phyloP scores from a whole-genome alignment of 768 basidiomycete genomes.

The Daedaleopsis sinensis region DNA sequence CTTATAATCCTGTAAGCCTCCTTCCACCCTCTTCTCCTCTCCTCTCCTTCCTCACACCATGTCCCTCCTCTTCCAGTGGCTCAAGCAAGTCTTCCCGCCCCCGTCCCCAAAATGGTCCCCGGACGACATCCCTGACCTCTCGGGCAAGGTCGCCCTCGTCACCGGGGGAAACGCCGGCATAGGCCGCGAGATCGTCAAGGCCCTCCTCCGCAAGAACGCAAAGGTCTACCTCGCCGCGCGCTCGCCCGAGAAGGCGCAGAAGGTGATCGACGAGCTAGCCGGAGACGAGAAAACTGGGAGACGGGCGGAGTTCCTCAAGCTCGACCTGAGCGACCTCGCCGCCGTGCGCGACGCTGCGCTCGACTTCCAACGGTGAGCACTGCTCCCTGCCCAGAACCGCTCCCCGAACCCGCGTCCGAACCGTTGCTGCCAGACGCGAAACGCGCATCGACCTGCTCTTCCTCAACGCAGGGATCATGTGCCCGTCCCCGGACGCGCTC shows the following conservation, averaged over 20 bases:
- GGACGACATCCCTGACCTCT: constrained; percentile 51
- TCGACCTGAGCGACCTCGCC: constrained; percentile 43
- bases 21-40: too few species aligned
- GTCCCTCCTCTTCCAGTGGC: background rate
- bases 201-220: constrained; percentile 56
- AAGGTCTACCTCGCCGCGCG: constrained; percentile 64
- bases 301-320: constrained; percentile 41
- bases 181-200: constrained; percentile 62
- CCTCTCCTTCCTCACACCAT: too few species aligned
- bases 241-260: constrained; percentile 42
- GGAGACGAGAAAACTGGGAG: constrained; percentile 33
- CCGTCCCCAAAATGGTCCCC: constrained; percentile 43
- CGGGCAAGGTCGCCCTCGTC: constrained; percentile 38
- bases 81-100: constrained; percentile 33
- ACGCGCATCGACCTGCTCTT: constrained; percentile 47
- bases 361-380: constrained; percentile 37
- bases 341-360: constrained; percentile 39
- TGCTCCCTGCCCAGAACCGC: too few species aligned
- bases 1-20: too few species aligned
- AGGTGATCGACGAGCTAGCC: constrained; percentile 54
- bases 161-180: constrained; percentile 48
- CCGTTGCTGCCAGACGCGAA: constrained; percentile 38
- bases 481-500: constrained; percentile 35
- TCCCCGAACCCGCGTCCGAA: too few species aligned
- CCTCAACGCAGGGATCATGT: constrained; percentile 57